Percentiles rank a stretch among this genome's conserved stretches.
Conservation (phyloP, 108 stramenopile genomes). For the Fistulifera pelliculosa region DNA sequence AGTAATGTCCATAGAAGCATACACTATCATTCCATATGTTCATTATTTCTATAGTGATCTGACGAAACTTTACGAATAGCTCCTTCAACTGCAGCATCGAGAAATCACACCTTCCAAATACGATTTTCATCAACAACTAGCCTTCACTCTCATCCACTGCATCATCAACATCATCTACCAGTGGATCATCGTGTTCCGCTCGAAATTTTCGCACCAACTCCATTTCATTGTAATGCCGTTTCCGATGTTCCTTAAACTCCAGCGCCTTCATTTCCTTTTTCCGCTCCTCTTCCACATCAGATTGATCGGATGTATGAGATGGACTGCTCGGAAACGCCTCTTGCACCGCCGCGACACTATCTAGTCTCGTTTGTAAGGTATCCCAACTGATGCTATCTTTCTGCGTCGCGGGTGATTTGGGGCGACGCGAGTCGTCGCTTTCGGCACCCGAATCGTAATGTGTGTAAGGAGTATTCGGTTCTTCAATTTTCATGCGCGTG, state of each 20-base stretch:
- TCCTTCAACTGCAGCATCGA: no score
- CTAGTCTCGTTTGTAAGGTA: conserved; percentile 53
- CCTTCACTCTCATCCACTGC: no score
- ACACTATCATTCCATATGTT: no score
- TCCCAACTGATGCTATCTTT: conserved; percentile 37
- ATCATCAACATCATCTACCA: conserved; percentile 41
- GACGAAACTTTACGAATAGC: no score
- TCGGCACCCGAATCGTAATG: conserved; percentile 71
- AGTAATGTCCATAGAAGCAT: no score
- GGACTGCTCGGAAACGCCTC: conserved; percentile 36
- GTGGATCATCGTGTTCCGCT: conserved; percentile 49
- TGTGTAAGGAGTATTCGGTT: conserved; percentile 79
- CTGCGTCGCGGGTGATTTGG: conserved; percentile 35
- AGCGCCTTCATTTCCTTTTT: conserved; percentile 35
- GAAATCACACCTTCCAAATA: no score
- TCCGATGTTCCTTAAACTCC: conserved; percentile 67
- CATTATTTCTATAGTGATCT: no score
- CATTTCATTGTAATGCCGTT: conserved; percentile 86
- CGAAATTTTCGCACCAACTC: conserved; percentile 65
- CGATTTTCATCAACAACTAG: no score
- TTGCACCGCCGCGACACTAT: conserved; percentile 52
- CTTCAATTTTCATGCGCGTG: conserved; percentile 85
- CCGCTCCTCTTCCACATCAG: conserved; percentile 34
- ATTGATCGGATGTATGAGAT: conserved; percentile 12
- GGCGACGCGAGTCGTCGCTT: conserved; percentile 24